These are phyloP conservation scores for Aspergillus nomiae DNA, from an alignment of 2,329 filamentous ascomycete genomes.

Conservation along the genomic window DNA sequence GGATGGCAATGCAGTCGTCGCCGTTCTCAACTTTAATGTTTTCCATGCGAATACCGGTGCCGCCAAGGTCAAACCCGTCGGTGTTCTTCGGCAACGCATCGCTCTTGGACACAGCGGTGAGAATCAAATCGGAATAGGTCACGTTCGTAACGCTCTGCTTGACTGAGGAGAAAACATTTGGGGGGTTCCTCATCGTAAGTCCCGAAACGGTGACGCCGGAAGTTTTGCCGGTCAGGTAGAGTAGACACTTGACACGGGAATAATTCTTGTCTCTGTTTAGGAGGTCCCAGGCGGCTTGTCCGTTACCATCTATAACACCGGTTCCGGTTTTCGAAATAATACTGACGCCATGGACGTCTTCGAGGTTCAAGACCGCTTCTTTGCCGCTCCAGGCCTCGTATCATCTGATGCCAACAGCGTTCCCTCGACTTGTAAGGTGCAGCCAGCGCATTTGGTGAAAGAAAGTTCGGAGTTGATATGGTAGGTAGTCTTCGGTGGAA, in stretches of 20 bases:
- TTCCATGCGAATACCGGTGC: neutral
- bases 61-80: neutral
- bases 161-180: neutral
- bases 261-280: neutral
- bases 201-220: neutral
- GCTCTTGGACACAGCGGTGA: neutral
- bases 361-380: neutral
- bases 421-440: neutral
- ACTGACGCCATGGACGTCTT: neutral
- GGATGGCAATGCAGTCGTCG: constrained; percentile 49
- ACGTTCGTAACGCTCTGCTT: neutral
- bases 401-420: neutral
- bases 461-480: neutral
- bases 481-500: neutral
- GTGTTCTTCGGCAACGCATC: neutral
- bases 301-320: neutral
- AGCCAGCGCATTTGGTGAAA: neutral
- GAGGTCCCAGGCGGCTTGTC: neutral
- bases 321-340: neutral
- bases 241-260: neutral
- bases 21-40: neutral
- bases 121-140: neutral
- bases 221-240: neutral
- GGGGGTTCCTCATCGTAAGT: neutral
- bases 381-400: neutral